These are phyloP conservation scores for Trametes elegans DNA, from an alignment of 768 basidiomycete species.

Conservation along the genomic window DNA sequence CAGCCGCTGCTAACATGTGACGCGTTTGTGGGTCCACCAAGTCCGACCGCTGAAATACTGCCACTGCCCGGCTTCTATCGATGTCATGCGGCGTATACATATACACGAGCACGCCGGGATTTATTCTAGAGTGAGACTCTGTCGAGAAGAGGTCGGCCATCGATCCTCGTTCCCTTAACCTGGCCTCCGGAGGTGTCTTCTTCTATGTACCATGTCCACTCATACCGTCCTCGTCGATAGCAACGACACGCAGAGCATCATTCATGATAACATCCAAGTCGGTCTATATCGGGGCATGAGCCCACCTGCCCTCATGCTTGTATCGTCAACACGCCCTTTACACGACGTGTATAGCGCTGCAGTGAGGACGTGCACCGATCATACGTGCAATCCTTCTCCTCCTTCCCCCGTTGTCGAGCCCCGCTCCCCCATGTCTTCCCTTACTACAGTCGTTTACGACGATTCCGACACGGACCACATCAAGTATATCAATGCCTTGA, in stretches of 20 bases:
- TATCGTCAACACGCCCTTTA: too few species aligned
- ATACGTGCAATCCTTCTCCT: too few species aligned
- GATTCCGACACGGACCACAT: neutral
- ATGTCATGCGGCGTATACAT: neutral
- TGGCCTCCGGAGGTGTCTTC: too few species aligned
- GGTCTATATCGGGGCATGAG: neutral
- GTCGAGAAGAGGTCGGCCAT: too few species aligned
- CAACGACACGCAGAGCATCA: neutral
- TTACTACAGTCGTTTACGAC: neutral
- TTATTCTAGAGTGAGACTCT: too few species aligned
- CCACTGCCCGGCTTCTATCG: neutral
- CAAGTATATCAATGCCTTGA: neutral
- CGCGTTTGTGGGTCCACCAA: neutral
- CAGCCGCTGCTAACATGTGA: neutral
- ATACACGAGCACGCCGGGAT: neutral
- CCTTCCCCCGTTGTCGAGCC: neutral
- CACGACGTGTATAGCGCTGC: too few species aligned
- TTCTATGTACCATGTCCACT: neutral
- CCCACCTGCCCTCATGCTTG: too few species aligned
- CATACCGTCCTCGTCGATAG: neutral
- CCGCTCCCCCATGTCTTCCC: neutral
- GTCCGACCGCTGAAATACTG: neutral
- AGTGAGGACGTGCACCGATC: neutral
- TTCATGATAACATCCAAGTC: neutral
- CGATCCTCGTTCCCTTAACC: too few species aligned